These are phyloP conservation scores for Porphyra umbilicalis DNA, from an alignment of 31 red algal genomes.

Conservation along the genomic window DNA sequence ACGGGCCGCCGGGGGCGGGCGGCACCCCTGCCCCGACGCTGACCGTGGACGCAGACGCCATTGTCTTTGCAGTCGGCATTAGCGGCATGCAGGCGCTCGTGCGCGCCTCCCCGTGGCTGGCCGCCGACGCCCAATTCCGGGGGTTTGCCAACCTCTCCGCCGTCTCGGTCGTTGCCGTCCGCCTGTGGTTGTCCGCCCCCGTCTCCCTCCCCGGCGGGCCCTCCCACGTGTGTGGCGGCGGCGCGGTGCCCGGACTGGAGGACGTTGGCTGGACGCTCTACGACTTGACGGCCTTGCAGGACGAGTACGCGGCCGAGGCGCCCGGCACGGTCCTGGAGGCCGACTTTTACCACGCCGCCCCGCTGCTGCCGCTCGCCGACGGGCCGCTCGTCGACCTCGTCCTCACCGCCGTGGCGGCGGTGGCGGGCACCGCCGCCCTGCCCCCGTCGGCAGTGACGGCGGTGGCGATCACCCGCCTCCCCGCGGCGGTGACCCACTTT, in stretches of 20 bases:
- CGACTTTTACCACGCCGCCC: slow-evolving; percentile 79
- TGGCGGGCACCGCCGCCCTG: neutral
- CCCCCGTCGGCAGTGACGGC: neutral
- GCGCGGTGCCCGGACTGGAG: slow-evolving; percentile 11
- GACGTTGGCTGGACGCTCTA: slow-evolving; percentile 65
- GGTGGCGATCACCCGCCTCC: neutral
- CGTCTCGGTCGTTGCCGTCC: slow-evolving; percentile 78
- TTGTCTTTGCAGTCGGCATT: slow-evolving; percentile 78
- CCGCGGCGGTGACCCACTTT: neutral
- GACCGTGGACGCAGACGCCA: slow-evolving; percentile 23
- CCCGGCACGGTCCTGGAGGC: slow-evolving; percentile 41
- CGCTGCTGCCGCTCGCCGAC: slow-evolving; percentile 66
- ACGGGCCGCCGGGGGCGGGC: slow-evolving; percentile 12
- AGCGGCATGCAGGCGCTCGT: slow-evolving; percentile 66
- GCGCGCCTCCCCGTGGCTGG: slow-evolving; percentile 36
- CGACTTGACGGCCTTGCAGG: slow-evolving; percentile 71
- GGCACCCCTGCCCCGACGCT: neutral
- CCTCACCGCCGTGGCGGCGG: neutral
- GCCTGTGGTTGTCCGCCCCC: slow-evolving; percentile 64
- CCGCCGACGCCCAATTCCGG: slow-evolving; percentile 54
- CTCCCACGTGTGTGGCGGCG: slow-evolving; percentile 72
- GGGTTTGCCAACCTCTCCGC: slow-evolving; percentile 34
- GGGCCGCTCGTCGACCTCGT: slow-evolving; percentile 30
- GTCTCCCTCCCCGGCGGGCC: slow-evolving; percentile 47
- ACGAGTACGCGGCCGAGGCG: slow-evolving; percentile 53